Percentiles rank a stretch among this genome's conserved stretches.
phyloP scores from a whole-genome alignment of 2,329 filamentous ascomycete genomes.

The Lachnellula suecica region DNA sequence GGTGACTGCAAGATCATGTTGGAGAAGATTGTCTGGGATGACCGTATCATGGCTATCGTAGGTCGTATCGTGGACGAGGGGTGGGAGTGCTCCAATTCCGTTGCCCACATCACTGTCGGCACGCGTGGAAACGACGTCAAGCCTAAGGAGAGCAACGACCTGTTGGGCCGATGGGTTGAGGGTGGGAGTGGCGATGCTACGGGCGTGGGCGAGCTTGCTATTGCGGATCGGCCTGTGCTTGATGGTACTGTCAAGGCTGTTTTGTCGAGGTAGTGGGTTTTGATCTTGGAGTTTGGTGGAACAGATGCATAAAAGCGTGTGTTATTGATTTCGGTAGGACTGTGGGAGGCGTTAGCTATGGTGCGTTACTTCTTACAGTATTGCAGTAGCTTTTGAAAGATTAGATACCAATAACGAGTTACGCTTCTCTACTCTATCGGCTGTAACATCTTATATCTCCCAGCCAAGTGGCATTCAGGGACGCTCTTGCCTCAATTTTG shows the following conservation, averaged over 20 bases:
- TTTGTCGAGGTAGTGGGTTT: constrained; percentile 15
- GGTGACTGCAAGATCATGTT: constrained; percentile 64
- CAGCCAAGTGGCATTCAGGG: too few relatives aligned
- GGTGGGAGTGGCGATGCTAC: constrained; percentile 41
- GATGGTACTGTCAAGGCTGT: constrained; percentile 30
- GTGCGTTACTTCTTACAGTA: too few relatives aligned
- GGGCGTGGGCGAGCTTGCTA: constrained; percentile 30
- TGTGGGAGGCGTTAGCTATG: background rate
- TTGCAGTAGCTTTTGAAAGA: too few relatives aligned
- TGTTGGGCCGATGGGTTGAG: constrained; percentile 75
- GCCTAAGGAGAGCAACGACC: constrained; percentile 89
- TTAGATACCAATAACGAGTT: too few relatives aligned
- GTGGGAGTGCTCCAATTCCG: constrained; percentile 72
- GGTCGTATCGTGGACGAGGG: constrained; percentile 65
- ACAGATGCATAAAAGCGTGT: background rate
- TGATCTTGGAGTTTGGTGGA: background rate
- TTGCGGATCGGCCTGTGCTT: constrained; percentile 27
- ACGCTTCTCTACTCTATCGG: too few relatives aligned
- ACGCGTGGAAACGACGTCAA: constrained; percentile 75
- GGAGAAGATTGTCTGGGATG: constrained; percentile 78
- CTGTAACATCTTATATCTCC: too few relatives aligned
- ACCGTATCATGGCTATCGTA: constrained; percentile 87
- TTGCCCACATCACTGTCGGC: constrained; percentile 88
- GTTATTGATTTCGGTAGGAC: background rate
- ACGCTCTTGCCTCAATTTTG: too few relatives aligned